Conservation (phyloP, 352 stramenopile species). For the Aphanomyces cochlioides region DNA sequence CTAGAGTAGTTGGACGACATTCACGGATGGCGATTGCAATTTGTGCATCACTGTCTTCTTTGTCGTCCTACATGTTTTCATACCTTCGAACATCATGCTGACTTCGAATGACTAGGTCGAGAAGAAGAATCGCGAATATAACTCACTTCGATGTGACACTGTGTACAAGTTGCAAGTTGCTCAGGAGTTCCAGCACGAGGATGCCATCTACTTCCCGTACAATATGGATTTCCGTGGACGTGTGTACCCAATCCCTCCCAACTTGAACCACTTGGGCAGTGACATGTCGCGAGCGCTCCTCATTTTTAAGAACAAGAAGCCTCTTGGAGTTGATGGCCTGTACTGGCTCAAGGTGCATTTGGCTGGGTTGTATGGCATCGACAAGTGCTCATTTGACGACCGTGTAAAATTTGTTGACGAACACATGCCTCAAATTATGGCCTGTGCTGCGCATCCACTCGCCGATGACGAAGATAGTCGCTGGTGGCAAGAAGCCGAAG, state of each 20-base stretch:
- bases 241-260: slow-evolving; percentile 97
- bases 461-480: slow-evolving; percentile 50
- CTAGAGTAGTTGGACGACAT: slow-evolving; percentile 41
- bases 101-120: slow-evolving; percentile 46
- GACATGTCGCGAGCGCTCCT: slow-evolving; percentile 97
- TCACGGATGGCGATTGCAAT: slow-evolving; percentile 4
- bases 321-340: slow-evolving; percentile 91
- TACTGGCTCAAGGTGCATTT: slow-evolving; percentile 99
- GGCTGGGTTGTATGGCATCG: slow-evolving; percentile 82
- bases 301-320: slow-evolving; percentile 93
- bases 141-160: slow-evolving; percentile 94
- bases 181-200: slow-evolving; percentile 94
- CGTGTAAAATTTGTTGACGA: slow-evolving; percentile 93
- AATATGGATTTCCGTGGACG: slow-evolving; percentile 99
- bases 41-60: slow-evolving; percentile 11
- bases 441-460: slow-evolving; percentile 88
- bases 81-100: no score
- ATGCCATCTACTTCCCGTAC: slow-evolving; percentile 98
- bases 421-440: slow-evolving; percentile 92
- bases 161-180: slow-evolving; percentile 95
- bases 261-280: slow-evolving; percentile 98
- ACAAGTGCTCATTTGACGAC: slow-evolving; percentile 97
- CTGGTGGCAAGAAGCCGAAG: slow-evolving; percentile 97
- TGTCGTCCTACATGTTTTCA: neutral
- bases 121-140: slow-evolving; percentile 84